Base-by-base conservation (phyloP, 352 stramenopile genomes). In the Bremia lactucae region DNA sequence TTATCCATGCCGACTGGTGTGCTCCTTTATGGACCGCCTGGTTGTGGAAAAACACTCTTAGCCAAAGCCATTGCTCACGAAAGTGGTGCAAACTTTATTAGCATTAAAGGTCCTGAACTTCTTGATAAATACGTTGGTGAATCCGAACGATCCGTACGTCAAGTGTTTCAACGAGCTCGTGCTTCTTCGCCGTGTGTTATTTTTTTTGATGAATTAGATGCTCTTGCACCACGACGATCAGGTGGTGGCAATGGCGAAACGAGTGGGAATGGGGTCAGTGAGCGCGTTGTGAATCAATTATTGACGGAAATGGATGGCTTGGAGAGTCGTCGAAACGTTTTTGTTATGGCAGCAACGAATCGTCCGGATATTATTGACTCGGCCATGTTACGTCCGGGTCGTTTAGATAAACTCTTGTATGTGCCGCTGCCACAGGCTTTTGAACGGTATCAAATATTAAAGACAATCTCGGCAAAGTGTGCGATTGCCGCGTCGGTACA, bases 141-240 rank as follows among this genome's bases (percentile, higher is more conserved):
- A 69, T 97, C 83, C 24, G 96, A 99, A 65, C 78, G 89, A 23
- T 90, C 86, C 1, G 90, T 97, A 36, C 84, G 90, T 5, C 84
- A 96, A 46, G 90, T 99, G 0, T 99, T 99, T 72, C 87, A 98
- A 65, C 79, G 96, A 36, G 96, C 96, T n/a, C 72, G 95, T 2
- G 93, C 92, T 35, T 98, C 94, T 10, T 96, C 88, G 42, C 96
- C 96, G 2, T 99, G 96, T 62, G 95, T 99, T n/a, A 89, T 99
- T 10, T 99, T 99, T 68, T 99, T 99, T 44, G 96, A 99, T 48
- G 96, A 99, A 65, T 73, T 99, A 16, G 96, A 99, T 64, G 95
- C 94, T 22, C 62, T 99, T 11, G 97, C 87, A 49, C 96, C 96
- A 6, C 87, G 92, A 26, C 73, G 95, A 7, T 93, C 87, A 0